These are phyloP conservation scores for Raddia guianensis DNA, from an alignment of 176 grass and related monocot genomes.

Conservation along the genomic window DNA sequence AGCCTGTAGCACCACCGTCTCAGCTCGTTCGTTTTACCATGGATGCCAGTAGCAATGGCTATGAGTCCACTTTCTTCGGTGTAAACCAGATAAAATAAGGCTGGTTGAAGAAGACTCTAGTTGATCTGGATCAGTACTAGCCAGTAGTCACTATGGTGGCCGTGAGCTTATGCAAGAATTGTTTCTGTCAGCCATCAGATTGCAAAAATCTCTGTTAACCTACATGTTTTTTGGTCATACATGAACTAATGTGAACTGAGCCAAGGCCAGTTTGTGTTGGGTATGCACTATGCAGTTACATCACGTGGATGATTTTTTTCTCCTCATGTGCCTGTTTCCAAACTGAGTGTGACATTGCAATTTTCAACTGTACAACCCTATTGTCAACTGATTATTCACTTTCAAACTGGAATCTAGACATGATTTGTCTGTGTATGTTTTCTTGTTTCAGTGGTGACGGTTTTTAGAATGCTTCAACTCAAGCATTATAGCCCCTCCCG, in stretches of 20 bases:
- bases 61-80: constrained; percentile 47
- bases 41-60: constrained; percentile 38
- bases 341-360: constrained; percentile 17
- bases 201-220: constrained; percentile 29
- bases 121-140: constrained; percentile 16
- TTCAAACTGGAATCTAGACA: constrained; percentile 28
- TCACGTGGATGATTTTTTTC: constrained; percentile 25
- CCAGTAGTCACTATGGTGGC: constrained; percentile 13
- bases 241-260: constrained; percentile 29
- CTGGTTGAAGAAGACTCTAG: neutral
- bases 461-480: neutral
- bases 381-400: neutral
- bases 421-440: neutral
- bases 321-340: constrained; percentile 9
- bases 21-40: constrained; percentile 48
- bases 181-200: constrained; percentile 20
- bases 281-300: constrained; percentile 15
- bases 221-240: constrained; percentile 21
- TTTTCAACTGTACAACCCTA: constrained; percentile 17
- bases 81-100: constrained; percentile 51
- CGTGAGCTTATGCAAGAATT: constrained; percentile 27
- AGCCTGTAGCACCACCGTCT: constrained; percentile 35
- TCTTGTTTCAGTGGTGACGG: neutral
- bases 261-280: constrained; percentile 38
- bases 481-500: too few relatives aligned